Percentiles rank a stretch among this genome's conserved stretches.
These are phyloP conservation scores for Trichoderma sp. DNA, from an alignment of 2,329 filamentous ascomycete genomes.

Conservation along the genomic window DNA sequence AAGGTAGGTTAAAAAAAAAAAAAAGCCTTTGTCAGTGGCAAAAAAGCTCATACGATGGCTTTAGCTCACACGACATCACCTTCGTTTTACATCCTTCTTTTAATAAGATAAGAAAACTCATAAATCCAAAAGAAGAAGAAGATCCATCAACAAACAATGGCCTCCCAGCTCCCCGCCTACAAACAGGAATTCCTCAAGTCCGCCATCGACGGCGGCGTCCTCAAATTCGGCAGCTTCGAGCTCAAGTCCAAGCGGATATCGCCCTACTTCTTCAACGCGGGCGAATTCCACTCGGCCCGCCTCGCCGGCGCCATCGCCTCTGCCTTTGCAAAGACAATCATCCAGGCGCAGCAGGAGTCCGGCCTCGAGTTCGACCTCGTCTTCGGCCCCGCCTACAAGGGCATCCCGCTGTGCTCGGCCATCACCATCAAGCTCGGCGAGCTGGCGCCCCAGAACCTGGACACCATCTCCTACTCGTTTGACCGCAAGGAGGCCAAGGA, in stretches of 20 bases:
- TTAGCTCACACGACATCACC: neutral
- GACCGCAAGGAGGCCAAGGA: slow-evolving; percentile 97
- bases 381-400: slow-evolving; percentile 96
- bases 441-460: slow-evolving; percentile 66
- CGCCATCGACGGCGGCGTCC: slow-evolving; percentile 66
- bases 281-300: slow-evolving; percentile 80
- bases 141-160: slow-evolving; percentile 37
- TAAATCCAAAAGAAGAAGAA: neutral
- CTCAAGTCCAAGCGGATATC: slow-evolving; percentile 91
- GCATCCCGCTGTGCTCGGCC: slow-evolving; percentile 83
- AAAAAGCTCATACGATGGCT: slow-evolving; percentile 8
- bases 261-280: slow-evolving; percentile 98
- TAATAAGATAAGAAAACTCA: too few relatives aligned
- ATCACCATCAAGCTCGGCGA: slow-evolving; percentile 74
- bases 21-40: neutral
- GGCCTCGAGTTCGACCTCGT: slow-evolving; percentile 74
- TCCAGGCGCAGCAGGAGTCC: slow-evolving; percentile 46
- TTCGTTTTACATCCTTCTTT: neutral
- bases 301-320: slow-evolving; percentile 76
- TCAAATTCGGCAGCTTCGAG: slow-evolving; percentile 81
- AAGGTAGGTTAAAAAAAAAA: neutral
- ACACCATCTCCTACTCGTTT: slow-evolving; percentile 78
- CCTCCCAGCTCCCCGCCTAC: slow-evolving; percentile 56
- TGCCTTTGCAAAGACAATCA: slow-evolving; percentile 74
- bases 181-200: slow-evolving; percentile 73